Evolutionary conservation across 2,329 filamentous ascomycete species (phyloP), one percentile per base, ranked within the genome.

Genomic region (Dissoconium aciculare): DNA sequence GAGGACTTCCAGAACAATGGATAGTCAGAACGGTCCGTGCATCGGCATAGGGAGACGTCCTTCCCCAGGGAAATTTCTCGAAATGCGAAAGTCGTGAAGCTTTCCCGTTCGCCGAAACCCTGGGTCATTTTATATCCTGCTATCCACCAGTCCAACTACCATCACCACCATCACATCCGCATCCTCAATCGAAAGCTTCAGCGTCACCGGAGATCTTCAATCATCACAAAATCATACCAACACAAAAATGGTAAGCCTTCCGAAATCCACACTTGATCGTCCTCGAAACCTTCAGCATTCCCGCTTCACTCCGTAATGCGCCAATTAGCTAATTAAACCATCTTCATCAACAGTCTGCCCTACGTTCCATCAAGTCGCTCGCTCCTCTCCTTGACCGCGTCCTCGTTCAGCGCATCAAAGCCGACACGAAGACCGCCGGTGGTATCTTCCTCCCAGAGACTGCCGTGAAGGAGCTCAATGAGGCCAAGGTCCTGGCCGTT

Each of bases 361-460:
- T 95, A 66, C 89, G 87, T 62, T 91, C 80, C 58, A 85, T 98
- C 74, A 89, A 87, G 65, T 76, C 77, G 53, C 85, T 98, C 51
- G 80, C 78, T 37, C 89, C 89, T 41, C 85, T 98, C 47, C 77
- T 98, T 62, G 89, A 98, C 74, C 87, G 89, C 52, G 84, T 98
- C 49, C 78, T 98, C 43, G 83, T 98, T 48, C 89, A 98, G 75
- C 83, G 89, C 63, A 65, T 94, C 66, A 95, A 95, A 69, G 81
- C 87, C 53, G 87, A 95, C 65, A 62, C 84, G 56, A 94, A 94
- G 72, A 98, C 89, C 29, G 84, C 89, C 50, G 77, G 77, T 53
- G 89, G 89, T 53, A 93, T 98, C 70, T 94, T 91, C 71, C 80
- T 98, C 44, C 89, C 89, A 48, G 89, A 98, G 68, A 85, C 78